A percentile compares a stretch with the other conserved stretches of the same genome.
Conservation (phyloP, 345 rosid genomes). For the Raphanus raphanistrum region DNA sequence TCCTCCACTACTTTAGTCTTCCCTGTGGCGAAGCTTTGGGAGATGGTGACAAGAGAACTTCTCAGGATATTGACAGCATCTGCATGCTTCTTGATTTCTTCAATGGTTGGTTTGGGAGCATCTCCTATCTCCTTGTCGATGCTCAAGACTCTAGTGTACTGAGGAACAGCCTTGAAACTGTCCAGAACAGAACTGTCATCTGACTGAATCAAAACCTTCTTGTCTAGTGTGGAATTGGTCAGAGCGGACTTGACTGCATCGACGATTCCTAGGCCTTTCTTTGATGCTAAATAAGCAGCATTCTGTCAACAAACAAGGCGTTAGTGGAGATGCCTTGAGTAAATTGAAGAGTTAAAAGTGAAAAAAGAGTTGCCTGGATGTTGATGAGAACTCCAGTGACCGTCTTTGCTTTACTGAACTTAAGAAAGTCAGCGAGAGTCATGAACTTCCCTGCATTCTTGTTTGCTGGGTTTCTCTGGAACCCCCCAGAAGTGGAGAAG, state of each 20-base stretch:
- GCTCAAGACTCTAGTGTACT: slow-evolving; percentile 57
- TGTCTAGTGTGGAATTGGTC: slow-evolving; percentile 62
- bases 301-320: slow-evolving; percentile 46
- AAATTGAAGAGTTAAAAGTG: background rate
- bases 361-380: slow-evolving; percentile 52
- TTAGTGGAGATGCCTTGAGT: background rate
- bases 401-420: slow-evolving; percentile 67
- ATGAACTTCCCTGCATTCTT: slow-evolving; percentile 69
- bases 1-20: slow-evolving; percentile 51
- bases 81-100: slow-evolving; percentile 72
- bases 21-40: slow-evolving; percentile 43
- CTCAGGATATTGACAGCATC: slow-evolving; percentile 56
- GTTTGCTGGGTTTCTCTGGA: slow-evolving; percentile 61
- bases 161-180: slow-evolving; percentile 45
- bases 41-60: slow-evolving; percentile 40
- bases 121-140: slow-evolving; percentile 51
- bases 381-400: slow-evolving; percentile 72
- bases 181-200: slow-evolving; percentile 72
- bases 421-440: slow-evolving; percentile 62
- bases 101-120: slow-evolving; percentile 50
- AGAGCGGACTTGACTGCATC: slow-evolving; percentile 52
- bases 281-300: slow-evolving; percentile 82
- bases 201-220: slow-evolving; percentile 69
- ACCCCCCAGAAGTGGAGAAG: slow-evolving; percentile 24
- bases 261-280: slow-evolving; percentile 67